phyloP scores from a whole-genome alignment of 2,329 filamentous ascomycete species.

The Diaporthe nobilis region DNA sequence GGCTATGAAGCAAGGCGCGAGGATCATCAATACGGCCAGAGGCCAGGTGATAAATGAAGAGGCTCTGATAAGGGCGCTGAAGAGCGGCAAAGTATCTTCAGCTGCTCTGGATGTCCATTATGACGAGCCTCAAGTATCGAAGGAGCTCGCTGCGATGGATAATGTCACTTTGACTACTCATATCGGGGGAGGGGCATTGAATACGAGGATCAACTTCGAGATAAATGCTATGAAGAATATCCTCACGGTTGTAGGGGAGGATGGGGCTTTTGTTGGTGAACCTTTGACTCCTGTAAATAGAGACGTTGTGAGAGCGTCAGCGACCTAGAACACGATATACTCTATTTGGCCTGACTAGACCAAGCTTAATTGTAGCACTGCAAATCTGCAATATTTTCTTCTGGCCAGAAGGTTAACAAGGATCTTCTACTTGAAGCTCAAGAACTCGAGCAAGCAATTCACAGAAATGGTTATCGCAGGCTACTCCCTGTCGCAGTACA shows the following conservation, averaged over 20 bases:
- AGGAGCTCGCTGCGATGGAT: constrained; percentile 52
- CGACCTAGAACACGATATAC: not conserved
- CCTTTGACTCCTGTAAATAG: constrained; percentile 2
- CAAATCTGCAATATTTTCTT: not conserved
- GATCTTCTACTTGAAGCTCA: too few relatives aligned
- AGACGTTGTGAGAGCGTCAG: not conserved
- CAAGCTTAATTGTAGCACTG: not conserved
- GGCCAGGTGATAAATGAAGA: constrained; percentile 67
- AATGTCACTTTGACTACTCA: constrained; percentile 57
- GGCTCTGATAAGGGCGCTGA: constrained; percentile 61
- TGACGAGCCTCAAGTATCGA: constrained; percentile 58
- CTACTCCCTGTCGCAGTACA: not conserved
- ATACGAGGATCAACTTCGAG: constrained; percentile 58
- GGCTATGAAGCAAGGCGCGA: constrained; percentile 61
- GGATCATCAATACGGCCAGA: constrained; percentile 67
- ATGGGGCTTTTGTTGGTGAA: not conserved
- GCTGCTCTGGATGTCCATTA: constrained; percentile 69
- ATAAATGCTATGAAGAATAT: constrained; percentile 55
- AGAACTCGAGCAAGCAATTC: not conserved
- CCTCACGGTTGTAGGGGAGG: constrained; percentile 44
- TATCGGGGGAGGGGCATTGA: constrained; percentile 54
- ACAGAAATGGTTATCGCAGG: not conserved
- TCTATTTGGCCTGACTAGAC: too few relatives aligned
- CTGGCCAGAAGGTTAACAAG: accelerated
- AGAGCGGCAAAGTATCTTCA: constrained; percentile 59